Conservation (phyloP, 192 early-diverging fungal species). For the Phlyctochytrium arcticum region DNA sequence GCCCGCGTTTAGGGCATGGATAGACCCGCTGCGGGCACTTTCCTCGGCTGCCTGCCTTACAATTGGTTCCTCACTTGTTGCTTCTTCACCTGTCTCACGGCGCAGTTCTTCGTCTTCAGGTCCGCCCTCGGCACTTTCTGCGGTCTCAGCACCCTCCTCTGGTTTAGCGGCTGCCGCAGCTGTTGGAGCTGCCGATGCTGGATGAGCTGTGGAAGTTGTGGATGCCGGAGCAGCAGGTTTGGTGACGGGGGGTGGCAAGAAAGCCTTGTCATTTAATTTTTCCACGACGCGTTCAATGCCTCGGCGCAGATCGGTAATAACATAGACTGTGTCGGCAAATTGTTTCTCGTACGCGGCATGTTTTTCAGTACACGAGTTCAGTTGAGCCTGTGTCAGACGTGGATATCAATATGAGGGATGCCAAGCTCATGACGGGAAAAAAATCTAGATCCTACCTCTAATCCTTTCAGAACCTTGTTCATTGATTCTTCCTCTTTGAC, state of each 20-base stretch:
- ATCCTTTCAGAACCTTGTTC: conserved; percentile 28
- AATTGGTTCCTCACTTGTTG: background rate
- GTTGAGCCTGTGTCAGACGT: conserved; percentile 23
- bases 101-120: background rate
- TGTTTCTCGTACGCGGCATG: conserved; percentile 34
- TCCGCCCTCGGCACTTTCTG: background rate
- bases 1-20: no score
- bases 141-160: background rate
- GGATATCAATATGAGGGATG: background rate
- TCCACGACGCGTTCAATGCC: conserved; percentile 36
- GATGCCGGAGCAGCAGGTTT: no score
- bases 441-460: conserved; percentile 32
- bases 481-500: conserved; percentile 43
- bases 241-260: background rate
- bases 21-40: background rate
- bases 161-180: background rate
- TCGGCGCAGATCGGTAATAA: conserved; percentile 34
- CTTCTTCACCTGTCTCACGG: no score
- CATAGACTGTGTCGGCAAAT: conserved; percentile 30
- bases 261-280: no score
- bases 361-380: conserved; percentile 30
- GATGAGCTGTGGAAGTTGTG: background rate
- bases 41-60: background rate
- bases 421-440: background rate
- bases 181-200: conserved; percentile 3